Conservation (phyloP, 345 rosid species). For the Stellera chamaejasme region DNA sequence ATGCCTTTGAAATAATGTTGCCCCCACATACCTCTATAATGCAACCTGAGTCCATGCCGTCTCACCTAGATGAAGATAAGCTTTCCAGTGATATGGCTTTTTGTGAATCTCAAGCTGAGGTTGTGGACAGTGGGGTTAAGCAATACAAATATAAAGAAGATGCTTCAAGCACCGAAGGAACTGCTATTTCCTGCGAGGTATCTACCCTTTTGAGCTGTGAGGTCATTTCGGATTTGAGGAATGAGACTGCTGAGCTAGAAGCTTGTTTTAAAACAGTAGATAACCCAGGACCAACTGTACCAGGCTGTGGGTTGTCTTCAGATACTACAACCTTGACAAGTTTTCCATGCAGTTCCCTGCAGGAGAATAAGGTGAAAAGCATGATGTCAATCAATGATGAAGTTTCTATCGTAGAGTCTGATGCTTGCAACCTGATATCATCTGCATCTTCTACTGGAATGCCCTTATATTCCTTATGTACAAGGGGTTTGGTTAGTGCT, state of each 20-base stretch:
- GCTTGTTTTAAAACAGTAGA: constrained; percentile 6
- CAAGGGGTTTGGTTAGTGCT: constrained; percentile 11
- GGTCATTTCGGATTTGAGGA: constrained; percentile 7
- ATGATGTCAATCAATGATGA: constrained; percentile 13
- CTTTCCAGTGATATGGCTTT: constrained; percentile 5
- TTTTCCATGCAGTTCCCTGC: background rate
- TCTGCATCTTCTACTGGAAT: constrained; percentile 14
- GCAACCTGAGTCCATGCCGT: constrained; percentile 4
- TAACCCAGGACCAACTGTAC: constrained; percentile 4
- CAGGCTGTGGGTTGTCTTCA: constrained; percentile 2
- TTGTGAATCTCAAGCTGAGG: constrained; percentile 1
- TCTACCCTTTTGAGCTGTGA: constrained; percentile 3
- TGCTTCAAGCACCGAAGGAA: constrained; percentile 1
- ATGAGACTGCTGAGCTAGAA: constrained; percentile 6
- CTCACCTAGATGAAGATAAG: constrained; percentile 6
- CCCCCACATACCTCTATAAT: constrained; percentile 11
- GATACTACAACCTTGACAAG: constrained; percentile 3
- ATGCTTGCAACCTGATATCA: constrained; percentile 15
- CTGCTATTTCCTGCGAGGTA: background rate
- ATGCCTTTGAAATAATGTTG: constrained; percentile 10
- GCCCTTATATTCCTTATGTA: constrained; percentile 9
- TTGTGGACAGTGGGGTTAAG: constrained; percentile 9
- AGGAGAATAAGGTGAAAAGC: constrained; percentile 4
- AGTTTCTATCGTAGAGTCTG: constrained; percentile 18
- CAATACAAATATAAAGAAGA: constrained; percentile 13